Evolutionary conservation across 768 basidiomycete genomes (phyloP), one percentile per base, ranked within the genome.

Genomic region (Lentinula edodes): DNA sequence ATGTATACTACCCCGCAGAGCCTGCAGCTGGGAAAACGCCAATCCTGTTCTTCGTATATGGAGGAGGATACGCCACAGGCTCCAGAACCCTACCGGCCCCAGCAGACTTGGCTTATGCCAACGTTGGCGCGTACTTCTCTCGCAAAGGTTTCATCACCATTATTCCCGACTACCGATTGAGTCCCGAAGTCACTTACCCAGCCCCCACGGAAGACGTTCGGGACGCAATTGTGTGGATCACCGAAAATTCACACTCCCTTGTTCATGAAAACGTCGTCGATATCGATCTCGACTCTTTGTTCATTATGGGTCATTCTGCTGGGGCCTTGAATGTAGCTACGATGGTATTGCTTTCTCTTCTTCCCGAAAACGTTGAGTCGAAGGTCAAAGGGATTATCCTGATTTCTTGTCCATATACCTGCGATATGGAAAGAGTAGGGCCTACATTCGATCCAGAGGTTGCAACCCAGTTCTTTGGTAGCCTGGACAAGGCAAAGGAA

Each of bases 121-220:
- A 79, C 61, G 65, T 89, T 7, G 88, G 82, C 0, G 73, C 84
- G 3, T 89, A 82, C 75, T 90, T 83, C 70, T 83, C 87, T 0
- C 74, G 75, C 8, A 76, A 71, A 15, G 87, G 87, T 0, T 80
- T 86, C 71, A 63, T 88, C 64, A 82, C 82, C n/a, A 73, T 88
- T 65, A 83, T 90, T 63, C 80, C 88, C 0, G 86, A 90, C 72
- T 89, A 90, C 65, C 83, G 86, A 0, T 79, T 90, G 43, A 80
- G 80, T 4, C 87, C 87, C 5, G 67, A 79, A 35, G 79, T 78
- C 60, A 74, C 69, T n/a, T 88, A 80, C 68, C 88, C 88, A 0
- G 75, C 73, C 0, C 76, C 80, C 0, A 79, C 78, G 0, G 77
- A 84, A 64, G 87, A 89, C 66, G 67, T 88, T 6, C 80, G 80